phyloP scores from a whole-genome alignment of 2,329 filamentous ascomycete species.

The Monilinia vaccinii-corymbosi region DNA sequence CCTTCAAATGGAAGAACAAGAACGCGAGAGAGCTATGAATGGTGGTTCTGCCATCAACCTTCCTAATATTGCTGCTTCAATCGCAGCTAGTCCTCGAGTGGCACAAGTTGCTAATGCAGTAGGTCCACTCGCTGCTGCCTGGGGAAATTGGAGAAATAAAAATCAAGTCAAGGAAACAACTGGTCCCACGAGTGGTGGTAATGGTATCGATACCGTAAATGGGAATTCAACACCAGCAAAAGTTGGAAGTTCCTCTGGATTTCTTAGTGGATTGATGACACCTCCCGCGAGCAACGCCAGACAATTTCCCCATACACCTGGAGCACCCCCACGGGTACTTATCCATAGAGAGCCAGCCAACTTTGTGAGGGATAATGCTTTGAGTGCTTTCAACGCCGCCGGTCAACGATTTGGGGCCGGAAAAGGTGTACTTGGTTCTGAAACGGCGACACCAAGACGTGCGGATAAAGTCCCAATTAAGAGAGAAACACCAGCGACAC shows the following conservation, averaged over 20 bases:
- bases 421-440: constrained; percentile 27
- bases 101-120: constrained; percentile 78
- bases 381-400: constrained; percentile 50
- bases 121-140: constrained; percentile 74
- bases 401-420: constrained; percentile 49
- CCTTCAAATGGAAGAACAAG: constrained; percentile 95
- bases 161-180: constrained; percentile 30
- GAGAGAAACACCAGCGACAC: constrained; percentile 37
- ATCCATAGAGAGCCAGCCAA: constrained; percentile 37
- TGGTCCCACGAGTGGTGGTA: constrained; percentile 15
- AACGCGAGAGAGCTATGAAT: constrained; percentile 76
- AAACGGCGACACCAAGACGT: constrained; percentile 28
- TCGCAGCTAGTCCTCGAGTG: constrained; percentile 61
- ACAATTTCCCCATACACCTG: constrained; percentile 4
- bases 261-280: constrained; percentile 75
- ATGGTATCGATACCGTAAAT: constrained; percentile 10
- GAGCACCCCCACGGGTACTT: constrained; percentile 26
- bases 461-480: constrained; percentile 34
- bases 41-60: constrained; percentile 58
- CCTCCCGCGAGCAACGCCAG: constrained; percentile 58
- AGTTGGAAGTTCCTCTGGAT: constrained; percentile 40
- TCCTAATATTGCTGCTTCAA: constrained; percentile 68
- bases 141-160: constrained; percentile 79
- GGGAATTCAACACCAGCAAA: constrained; percentile 19
- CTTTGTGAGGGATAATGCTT: not conserved